These are phyloP conservation scores for Camelina hispida DNA, from an alignment of 345 rosid genomes.

Conservation along the genomic window DNA sequence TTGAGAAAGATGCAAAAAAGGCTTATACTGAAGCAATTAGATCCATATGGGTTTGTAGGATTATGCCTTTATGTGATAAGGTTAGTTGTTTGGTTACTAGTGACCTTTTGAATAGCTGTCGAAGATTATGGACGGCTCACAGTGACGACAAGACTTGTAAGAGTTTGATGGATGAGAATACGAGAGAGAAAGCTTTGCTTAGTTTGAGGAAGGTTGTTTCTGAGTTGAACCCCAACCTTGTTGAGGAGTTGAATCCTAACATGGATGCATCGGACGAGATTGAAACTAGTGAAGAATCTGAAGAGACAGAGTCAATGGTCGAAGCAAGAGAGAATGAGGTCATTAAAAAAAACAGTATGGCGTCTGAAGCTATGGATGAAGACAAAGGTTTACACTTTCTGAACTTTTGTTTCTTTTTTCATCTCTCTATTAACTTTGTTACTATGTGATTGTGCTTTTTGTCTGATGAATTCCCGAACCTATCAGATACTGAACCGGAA, in stretches of 20 bases:
- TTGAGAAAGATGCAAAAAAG: slow-evolving; percentile 20
- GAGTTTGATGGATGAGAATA: slow-evolving; percentile 46
- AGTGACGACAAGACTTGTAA: slow-evolving; percentile 42
- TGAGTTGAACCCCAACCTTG: slow-evolving; percentile 29
- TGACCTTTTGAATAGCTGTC: slow-evolving; percentile 46
- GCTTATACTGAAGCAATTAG: slow-evolving; percentile 32
- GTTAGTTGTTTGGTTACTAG: slow-evolving; percentile 51
- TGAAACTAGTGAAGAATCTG: slow-evolving; percentile 32
- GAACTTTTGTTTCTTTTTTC: slow-evolving; percentile 23
- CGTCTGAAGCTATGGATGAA: slow-evolving; percentile 15
- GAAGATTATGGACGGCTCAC: slow-evolving; percentile 54
- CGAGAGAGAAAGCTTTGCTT: slow-evolving; percentile 50
- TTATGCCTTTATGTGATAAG: slow-evolving; percentile 42
- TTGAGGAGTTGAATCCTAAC: slow-evolving; percentile 24
- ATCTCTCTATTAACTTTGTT: slow-evolving; percentile 8
- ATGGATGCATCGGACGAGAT: slow-evolving; percentile 33
- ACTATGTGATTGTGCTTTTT: slow-evolving; percentile 7
- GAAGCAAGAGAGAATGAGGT: slow-evolving; percentile 12
- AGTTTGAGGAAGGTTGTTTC: slow-evolving; percentile 36
- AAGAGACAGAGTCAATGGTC: slow-evolving; percentile 36
- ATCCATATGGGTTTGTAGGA: slow-evolving; percentile 56
- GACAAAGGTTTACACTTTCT: slow-evolving; percentile 35
- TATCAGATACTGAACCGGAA: slow-evolving; percentile 8
- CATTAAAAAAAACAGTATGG: slow-evolving; percentile 4
- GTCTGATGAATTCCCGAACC: slow-evolving; percentile 14